These are phyloP conservation scores for Dioszegia crocea DNA, from an alignment of 768 basidiomycete species.

Conservation along the genomic window DNA sequence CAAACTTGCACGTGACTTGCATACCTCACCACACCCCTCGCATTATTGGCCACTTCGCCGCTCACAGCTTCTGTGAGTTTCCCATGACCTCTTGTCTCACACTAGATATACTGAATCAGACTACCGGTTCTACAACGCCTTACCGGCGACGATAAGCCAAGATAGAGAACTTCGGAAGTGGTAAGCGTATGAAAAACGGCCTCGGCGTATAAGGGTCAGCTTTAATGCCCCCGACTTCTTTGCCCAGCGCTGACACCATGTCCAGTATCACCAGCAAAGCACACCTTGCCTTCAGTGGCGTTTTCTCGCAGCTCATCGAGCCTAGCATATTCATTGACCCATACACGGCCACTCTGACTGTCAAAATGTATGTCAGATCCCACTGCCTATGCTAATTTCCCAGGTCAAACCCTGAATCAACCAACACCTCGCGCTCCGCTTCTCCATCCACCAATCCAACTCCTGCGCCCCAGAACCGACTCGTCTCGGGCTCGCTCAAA, in stretches of 20 bases:
- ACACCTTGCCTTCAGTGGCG: not conserved
- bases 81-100: no score
- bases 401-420: conserved; percentile 21
- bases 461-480: conserved; percentile 14
- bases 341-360: not conserved
- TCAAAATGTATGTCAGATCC: not conserved
- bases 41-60: not conserved
- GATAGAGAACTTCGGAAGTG: no score
- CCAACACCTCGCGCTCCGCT: conserved; percentile 25
- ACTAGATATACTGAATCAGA: no score
- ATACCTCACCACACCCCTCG: not conserved
- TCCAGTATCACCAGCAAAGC: not conserved
- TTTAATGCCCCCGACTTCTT: not conserved
- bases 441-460: conserved; percentile 5
- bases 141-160: no score
- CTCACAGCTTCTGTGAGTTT: not conserved
- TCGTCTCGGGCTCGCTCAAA: conserved; percentile 44
- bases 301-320: not conserved
- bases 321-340: not conserved
- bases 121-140: no score
- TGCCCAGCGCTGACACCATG: not conserved
- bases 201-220: no score
- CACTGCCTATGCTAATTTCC: not conserved
- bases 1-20: not conserved
- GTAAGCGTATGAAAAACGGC: not conserved